A percentile compares a stretch with the other conserved stretches of the same genome.
These are phyloP conservation scores for Epicoccum nigrum DNA, from an alignment of 2,329 filamentous ascomycete genomes.

Conservation along the genomic window DNA sequence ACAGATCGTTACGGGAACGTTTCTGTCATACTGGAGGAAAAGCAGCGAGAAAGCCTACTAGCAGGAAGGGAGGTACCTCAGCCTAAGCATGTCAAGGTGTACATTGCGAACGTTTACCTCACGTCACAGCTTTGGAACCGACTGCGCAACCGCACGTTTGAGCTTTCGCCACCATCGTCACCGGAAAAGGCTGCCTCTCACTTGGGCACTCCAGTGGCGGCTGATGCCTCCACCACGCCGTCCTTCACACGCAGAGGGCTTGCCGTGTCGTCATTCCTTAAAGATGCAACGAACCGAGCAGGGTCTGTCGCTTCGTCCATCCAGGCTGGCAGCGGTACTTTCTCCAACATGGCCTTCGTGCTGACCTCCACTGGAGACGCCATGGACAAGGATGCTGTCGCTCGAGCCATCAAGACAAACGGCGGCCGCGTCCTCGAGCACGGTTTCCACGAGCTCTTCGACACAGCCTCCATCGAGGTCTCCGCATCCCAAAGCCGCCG, in stretches of 20 bases:
- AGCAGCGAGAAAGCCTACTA: slow-evolving; percentile 49
- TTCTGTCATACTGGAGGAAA: slow-evolving; percentile 49
- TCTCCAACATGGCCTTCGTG: slow-evolving; percentile 85
- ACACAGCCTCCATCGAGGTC: slow-evolving; percentile 46
- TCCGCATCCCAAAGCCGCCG: slow-evolving; percentile 24
- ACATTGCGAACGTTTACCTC: slow-evolving; percentile 52
- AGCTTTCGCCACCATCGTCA: slow-evolving; percentile 25
- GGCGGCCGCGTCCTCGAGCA: slow-evolving; percentile 74
- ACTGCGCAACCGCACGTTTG: slow-evolving; percentile 49
- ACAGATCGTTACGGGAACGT: slow-evolving; percentile 52
- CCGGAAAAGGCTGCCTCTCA: slow-evolving; percentile 28
- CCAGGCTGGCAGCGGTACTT: slow-evolving; percentile 57
- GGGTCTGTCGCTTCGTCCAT: slow-evolving; percentile 36
- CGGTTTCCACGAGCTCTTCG: slow-evolving; percentile 84
- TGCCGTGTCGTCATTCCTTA: slow-evolving; percentile 34
- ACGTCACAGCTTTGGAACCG: slow-evolving; percentile 52
- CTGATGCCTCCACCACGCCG: slow-evolving; percentile 53
- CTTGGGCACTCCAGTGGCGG: slow-evolving; percentile 30
- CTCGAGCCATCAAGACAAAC: slow-evolving; percentile 68
- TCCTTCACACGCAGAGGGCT: slow-evolving; percentile 55
- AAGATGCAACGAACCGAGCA: slow-evolving; percentile 33
- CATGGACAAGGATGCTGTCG: slow-evolving; percentile 63
- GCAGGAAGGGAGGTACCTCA: slow-evolving; percentile 17
- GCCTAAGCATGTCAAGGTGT: slow-evolving; percentile 45
- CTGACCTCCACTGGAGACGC: slow-evolving; percentile 70